Conservation (phyloP, 768 basidiomycete species). For the Gymnopilus dilepis region DNA sequence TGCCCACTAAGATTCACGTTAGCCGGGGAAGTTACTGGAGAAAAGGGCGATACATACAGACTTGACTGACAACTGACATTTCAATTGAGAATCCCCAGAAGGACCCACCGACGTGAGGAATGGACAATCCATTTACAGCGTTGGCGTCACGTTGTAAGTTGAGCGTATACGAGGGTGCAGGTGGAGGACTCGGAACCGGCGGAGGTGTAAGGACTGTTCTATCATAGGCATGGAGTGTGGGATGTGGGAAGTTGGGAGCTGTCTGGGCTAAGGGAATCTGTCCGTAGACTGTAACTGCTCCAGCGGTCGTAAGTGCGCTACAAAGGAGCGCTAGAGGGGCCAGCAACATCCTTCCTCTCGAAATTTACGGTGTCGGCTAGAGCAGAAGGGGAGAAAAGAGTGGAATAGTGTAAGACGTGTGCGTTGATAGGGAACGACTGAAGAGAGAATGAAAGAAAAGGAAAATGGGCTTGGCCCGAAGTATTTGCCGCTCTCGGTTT, state of each 20-base stretch:
- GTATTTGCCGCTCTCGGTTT: slow-evolving; percentile 1
- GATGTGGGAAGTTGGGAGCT: slow-evolving; percentile 27
- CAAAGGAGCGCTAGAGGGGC: slow-evolving; percentile 17
- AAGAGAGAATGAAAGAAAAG: neutral
- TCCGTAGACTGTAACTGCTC: slow-evolving; percentile 35
- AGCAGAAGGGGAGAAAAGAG: slow-evolving; percentile 11
- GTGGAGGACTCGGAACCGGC: slow-evolving; percentile 47
- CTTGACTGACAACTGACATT: slow-evolving; percentile 70
- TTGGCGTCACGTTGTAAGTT: slow-evolving; percentile 42
- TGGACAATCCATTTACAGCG: slow-evolving; percentile 40
- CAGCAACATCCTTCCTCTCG: slow-evolving; percentile 13
- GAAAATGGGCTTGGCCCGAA: neutral
- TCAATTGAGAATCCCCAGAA: slow-evolving; percentile 82
- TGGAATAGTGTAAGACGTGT: slow-evolving; percentile 5
- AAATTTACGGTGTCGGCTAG: neutral
- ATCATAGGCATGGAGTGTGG: slow-evolving; percentile 54
- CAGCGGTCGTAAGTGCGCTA: slow-evolving; percentile 17
- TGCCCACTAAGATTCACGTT: slow-evolving; percentile 46
- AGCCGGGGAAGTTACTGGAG: neutral
- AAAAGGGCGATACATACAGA: slow-evolving; percentile 48
- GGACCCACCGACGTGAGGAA: slow-evolving; percentile 42
- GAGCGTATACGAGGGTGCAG: slow-evolving; percentile 48
- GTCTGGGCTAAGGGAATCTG: slow-evolving; percentile 39
- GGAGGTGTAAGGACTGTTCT: slow-evolving; percentile 53
- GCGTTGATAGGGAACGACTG: slow-evolving; percentile 1